Base-by-base conservation (phyloP, 176 grass and related monocot genomes). In the Areca catechu region DNA sequence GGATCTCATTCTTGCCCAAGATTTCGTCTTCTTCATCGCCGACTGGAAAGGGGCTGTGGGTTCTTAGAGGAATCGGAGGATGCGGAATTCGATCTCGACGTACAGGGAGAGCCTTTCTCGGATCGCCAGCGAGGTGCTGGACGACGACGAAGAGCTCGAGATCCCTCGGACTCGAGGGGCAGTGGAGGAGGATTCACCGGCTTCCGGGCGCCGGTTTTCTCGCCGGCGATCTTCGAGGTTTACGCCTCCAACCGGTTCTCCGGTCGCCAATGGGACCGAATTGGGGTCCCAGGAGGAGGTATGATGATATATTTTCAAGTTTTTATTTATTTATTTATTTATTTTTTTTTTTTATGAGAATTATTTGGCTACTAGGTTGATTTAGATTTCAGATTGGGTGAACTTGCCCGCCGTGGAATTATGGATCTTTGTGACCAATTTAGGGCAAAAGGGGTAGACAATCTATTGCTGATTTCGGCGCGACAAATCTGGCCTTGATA, bases 101-200 rank as follows among this genome's bases (percentile, higher is more conserved):
- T 98, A 98, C 70, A 80, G 73, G 64, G 93, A 82, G 70, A 92
- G 80, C 70, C 93, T 98, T 34, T 89, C 81, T 17, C 87, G 88
- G 60, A 86, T 98, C 73, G 93, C 88, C 74, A 78, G 59, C 63
- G 93, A 92, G 72, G 72, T 92, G 66, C 80, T 79, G 63, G 93
- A 89, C 51, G 84, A 66, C 15, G 84, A 76, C 22, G 89, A 75
- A 12, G 92, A 87, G 49, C 48, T 54, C 65, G 77, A 79, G 63
- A 71, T 24, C 53, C 59, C 72, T 52, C 60, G 61, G 61, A 7
- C 56, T 49, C 58, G 43, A 49, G 65, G 25, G 27, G 25, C 21
- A 3, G 51, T 34, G n/a, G 18, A 48, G 51, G 49, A 56, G 64
- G 23, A 18, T 66, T 59, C 49, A 34, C 65, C 21, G 18, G 49